A percentile compares a stretch with the other conserved stretches of the same genome.
Evolutionary conservation across 2,329 filamentous ascomycete genomes (phyloP).

Genomic region (Arthrobotrys conoides): DNA sequence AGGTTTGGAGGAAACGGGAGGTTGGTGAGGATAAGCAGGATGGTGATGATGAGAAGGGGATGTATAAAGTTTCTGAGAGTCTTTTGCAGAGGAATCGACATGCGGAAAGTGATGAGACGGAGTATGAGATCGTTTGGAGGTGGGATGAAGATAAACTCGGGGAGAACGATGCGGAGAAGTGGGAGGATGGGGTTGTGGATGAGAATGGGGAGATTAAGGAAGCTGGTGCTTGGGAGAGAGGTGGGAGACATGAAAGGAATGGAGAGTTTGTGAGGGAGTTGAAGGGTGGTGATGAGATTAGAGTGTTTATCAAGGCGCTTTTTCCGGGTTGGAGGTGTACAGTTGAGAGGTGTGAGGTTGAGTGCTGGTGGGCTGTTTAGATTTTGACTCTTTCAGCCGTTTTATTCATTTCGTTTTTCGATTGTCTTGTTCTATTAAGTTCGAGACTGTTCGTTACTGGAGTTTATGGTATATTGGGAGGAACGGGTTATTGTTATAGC

Average conservation of each 20-base stretch:
- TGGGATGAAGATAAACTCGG: constrained; percentile 41
- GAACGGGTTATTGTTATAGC: constrained; percentile 1
- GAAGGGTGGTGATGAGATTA: constrained; percentile 56
- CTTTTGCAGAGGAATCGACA: constrained; percentile 49
- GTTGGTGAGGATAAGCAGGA: neutral
- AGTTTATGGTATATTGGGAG: constrained; percentile 6
- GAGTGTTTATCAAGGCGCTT: constrained; percentile 58
- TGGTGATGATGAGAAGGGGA: constrained; percentile 16
- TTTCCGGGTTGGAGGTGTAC: constrained; percentile 62
- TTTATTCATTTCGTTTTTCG: too few species aligned
- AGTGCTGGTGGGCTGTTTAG: constrained; percentile 61
- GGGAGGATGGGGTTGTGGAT: constrained; percentile 20
- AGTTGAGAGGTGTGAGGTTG: constrained; percentile 58
- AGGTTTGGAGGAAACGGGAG: constrained; percentile 38
- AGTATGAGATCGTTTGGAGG: constrained; percentile 45
- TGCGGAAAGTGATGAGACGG: neutral
- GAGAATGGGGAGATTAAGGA: neutral
- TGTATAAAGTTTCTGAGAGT: constrained; percentile 15
- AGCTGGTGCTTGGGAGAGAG: constrained; percentile 39
- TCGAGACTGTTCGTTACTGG: neutral
- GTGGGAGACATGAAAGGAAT: constrained; percentile 38
- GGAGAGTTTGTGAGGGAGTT: constrained; percentile 41
- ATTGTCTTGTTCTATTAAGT: too few species aligned
- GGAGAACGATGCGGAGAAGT: constrained; percentile 32
- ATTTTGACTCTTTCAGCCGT: neutral